A percentile compares a stretch with the other conserved stretches of the same genome.
Evolutionary conservation across 805 yeast genomes (phyloP).

Genomic region (Ogataea kodamae): DNA sequence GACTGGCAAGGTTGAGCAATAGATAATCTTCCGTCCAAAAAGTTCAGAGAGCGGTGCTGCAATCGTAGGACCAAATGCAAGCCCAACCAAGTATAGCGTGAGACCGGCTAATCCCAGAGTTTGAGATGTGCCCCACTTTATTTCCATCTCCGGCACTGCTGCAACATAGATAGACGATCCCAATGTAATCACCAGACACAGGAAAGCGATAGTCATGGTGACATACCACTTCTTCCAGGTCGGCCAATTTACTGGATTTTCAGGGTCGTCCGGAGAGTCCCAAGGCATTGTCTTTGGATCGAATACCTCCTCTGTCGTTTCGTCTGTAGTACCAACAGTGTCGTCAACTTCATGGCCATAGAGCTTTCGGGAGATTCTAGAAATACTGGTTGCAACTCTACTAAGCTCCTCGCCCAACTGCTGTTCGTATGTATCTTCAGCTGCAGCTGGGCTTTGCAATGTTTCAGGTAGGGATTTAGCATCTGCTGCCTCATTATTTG

Average conservation of each 20-base stretch:
- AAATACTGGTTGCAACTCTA: slow-evolving; percentile 20
- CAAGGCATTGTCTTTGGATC: slow-evolving; percentile 47
- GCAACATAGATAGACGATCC: slow-evolving; percentile 72
- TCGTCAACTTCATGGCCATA: slow-evolving; percentile 15
- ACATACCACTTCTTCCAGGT: slow-evolving; percentile 57
- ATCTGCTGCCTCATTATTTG: too few species aligned
- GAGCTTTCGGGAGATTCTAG: slow-evolving; percentile 19
- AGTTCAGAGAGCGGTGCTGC: slow-evolving; percentile 73
- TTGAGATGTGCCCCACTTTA: slow-evolving; percentile 49
- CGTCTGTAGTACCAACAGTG: slow-evolving; percentile 6
- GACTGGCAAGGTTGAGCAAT: slow-evolving; percentile 54
- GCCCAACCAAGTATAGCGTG: slow-evolving; percentile 66
- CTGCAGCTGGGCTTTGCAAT: slow-evolving; percentile 9
- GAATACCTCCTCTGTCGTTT: slow-evolving; percentile 21
- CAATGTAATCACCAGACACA: slow-evolving; percentile 67
- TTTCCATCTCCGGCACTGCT: slow-evolving; percentile 54
- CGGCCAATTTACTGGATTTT: slow-evolving; percentile 70
- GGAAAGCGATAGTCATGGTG: slow-evolving; percentile 60
- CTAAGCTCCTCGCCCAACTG: slow-evolving; percentile 23
- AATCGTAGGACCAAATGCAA: slow-evolving; percentile 65
- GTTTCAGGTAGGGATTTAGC: slow-evolving; percentile 14
- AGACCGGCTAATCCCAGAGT: slow-evolving; percentile 65
- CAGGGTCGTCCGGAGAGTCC: slow-evolving; percentile 62
- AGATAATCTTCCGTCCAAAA: slow-evolving; percentile 63
- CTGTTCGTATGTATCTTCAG: slow-evolving; percentile 20